Evolutionary conservation across 2,329 filamentous ascomycete species (phyloP).

Genomic region (Botrytis cinerea): DNA sequence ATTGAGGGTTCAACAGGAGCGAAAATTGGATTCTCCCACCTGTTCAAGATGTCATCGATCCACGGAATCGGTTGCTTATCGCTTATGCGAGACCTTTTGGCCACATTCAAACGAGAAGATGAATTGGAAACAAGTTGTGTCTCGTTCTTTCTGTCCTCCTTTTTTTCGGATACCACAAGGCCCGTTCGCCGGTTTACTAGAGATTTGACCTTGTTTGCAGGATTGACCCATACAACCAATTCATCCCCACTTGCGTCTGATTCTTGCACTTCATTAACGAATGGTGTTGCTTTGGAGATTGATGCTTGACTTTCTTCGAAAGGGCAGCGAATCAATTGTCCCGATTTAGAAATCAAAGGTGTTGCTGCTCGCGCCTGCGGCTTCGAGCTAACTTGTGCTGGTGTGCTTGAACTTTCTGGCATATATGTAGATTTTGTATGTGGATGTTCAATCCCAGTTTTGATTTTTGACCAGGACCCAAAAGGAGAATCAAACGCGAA

Average conservation of each 20-base stretch:
- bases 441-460: constrained; percentile 36
- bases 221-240: constrained; percentile 60
- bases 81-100: constrained; percentile 35
- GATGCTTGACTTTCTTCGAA: constrained; percentile 44
- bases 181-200: constrained; percentile 60
- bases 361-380: background rate
- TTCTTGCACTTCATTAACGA: constrained; percentile 18
- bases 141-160: constrained; percentile 23
- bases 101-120: background rate
- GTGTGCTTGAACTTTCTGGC: background rate
- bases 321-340: constrained; percentile 48
- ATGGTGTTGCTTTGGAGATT: background rate
- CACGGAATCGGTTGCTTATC: constrained; percentile 47
- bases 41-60: constrained; percentile 60
- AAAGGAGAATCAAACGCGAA: constrained; percentile 41
- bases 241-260: constrained; percentile 40
- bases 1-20: constrained; percentile 50
- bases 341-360: constrained; percentile 47
- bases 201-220: constrained; percentile 54
- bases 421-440: background rate
- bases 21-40: constrained; percentile 80
- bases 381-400: background rate
- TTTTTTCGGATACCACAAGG: constrained; percentile 42
- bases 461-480: constrained; percentile 44
- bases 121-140: background rate